These are phyloP conservation scores for Neodidymelliopsis sp. DNA, from an alignment of 2,329 filamentous ascomycete species.

Conservation along the genomic window DNA sequence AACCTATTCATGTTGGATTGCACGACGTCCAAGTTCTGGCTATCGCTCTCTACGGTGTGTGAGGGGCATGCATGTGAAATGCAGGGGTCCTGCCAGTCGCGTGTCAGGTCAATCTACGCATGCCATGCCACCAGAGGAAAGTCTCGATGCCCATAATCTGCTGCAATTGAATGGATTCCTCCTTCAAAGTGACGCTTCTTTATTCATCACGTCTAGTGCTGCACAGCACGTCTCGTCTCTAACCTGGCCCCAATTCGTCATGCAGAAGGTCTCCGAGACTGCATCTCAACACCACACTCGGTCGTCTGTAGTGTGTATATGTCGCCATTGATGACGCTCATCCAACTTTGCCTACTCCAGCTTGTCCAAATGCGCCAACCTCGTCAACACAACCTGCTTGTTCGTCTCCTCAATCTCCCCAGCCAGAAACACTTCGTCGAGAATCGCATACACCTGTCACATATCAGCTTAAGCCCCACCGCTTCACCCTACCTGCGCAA, in stretches of 20 bases:
- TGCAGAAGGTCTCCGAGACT: too few species aligned
- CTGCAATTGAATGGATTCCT: too few species aligned
- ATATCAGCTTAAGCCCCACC: slow-evolving; percentile 18
- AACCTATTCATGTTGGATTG: too few species aligned
- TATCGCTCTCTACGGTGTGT: not conserved
- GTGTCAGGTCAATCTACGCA: slow-evolving; percentile 4
- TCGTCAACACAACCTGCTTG: slow-evolving; percentile 94
- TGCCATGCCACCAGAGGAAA: too few species aligned
- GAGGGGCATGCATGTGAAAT: slow-evolving; percentile 25
- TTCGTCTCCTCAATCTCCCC: slow-evolving; percentile 99
- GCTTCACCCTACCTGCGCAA: slow-evolving; percentile 3
- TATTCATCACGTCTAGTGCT: too few species aligned
- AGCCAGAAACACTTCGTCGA: slow-evolving; percentile 97
- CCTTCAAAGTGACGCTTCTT: too few species aligned
- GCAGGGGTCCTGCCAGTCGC: slow-evolving; percentile 16
- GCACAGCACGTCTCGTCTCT: too few species aligned
- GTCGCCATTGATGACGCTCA: too few species aligned
- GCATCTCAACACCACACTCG: too few species aligned
- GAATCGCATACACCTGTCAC: slow-evolving; percentile 86
- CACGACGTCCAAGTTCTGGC: not conserved
- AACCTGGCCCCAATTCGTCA: too few species aligned
- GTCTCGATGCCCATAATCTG: too few species aligned
- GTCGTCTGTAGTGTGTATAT: too few species aligned
- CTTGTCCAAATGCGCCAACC: slow-evolving; percentile 95
- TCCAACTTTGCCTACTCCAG: slow-evolving; percentile 76